These are phyloP conservation scores for Penicillium sp. DNA, from an alignment of 2,329 filamentous ascomycete genomes.

Conservation along the genomic window DNA sequence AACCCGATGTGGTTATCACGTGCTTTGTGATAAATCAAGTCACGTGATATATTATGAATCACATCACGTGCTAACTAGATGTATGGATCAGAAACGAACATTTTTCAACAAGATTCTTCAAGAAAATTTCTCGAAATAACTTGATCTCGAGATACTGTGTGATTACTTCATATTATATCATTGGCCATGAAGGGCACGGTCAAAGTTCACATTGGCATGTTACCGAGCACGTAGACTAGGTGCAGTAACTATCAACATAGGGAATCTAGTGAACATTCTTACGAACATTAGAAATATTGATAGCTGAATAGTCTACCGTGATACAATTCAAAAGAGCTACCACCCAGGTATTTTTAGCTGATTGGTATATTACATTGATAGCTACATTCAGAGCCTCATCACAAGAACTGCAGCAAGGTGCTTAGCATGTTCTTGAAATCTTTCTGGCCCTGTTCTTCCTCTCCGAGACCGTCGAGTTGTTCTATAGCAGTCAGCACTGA, in stretches of 20 bases:
- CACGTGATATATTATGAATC: background rate
- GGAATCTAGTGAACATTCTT: too few relatives aligned
- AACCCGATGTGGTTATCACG: slow-evolving; percentile 19
- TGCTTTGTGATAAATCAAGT: slow-evolving; percentile 9
- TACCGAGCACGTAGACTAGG: too few relatives aligned
- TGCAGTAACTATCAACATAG: too few relatives aligned
- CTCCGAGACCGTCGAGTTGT: slow-evolving; percentile 57
- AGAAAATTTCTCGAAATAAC: too few relatives aligned
- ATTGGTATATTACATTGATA: background rate
- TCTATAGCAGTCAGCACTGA: slow-evolving; percentile 38
- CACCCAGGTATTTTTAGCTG: background rate
- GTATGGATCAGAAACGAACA: too few relatives aligned
- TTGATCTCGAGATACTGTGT: too few relatives aligned
- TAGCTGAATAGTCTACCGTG: background rate
- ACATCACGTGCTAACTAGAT: too few relatives aligned
- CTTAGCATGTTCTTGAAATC: slow-evolving; percentile 60
- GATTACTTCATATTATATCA: too few relatives aligned
- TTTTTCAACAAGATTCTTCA: too few relatives aligned
- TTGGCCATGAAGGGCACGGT: too few relatives aligned
- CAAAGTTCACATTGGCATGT: too few relatives aligned
- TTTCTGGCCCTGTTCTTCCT: slow-evolving; percentile 50
- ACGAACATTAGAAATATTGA: background rate
- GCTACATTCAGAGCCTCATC: slow-evolving; percentile 1
- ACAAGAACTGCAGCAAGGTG: slow-evolving; percentile 49
- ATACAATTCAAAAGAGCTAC: background rate